phyloP scores from a whole-genome alignment of 768 basidiomycete species.

The Boletus rufocinnamomeus region DNA sequence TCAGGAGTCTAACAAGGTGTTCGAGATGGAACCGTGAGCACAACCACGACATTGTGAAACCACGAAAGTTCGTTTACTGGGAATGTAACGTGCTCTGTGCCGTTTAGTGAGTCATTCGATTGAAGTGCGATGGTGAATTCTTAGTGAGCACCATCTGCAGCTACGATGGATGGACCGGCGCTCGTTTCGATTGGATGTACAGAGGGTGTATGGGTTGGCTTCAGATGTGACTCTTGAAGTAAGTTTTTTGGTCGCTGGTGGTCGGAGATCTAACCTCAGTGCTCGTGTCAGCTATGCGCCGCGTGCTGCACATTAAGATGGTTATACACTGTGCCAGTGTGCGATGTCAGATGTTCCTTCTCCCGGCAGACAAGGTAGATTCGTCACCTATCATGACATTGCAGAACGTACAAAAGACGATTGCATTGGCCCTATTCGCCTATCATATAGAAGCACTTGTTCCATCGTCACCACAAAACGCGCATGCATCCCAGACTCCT shows the following conservation, averaged over 20 bases:
- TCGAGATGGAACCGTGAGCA: slow-evolving; percentile 79
- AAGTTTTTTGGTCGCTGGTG: slow-evolving; percentile 8
- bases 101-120: slow-evolving; percentile 63
- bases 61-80: slow-evolving; percentile 74
- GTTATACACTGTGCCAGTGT: slow-evolving; percentile 95
- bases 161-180: slow-evolving; percentile 78
- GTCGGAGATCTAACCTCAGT: slow-evolving; percentile 9
- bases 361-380: slow-evolving; percentile 84
- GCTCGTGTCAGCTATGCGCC: slow-evolving; percentile 69
- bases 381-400: background rate
- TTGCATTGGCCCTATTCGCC: slow-evolving; percentile 74
- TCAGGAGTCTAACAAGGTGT: slow-evolving; percentile 92
- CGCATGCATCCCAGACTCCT: slow-evolving; percentile 73
- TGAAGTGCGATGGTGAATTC: background rate
- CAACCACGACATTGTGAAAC: slow-evolving; percentile 54
- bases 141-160: slow-evolving; percentile 40
- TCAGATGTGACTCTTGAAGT: slow-evolving; percentile 87
- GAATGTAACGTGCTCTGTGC: slow-evolving; percentile 93
- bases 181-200: slow-evolving; percentile 93
- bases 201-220: slow-evolving; percentile 95
- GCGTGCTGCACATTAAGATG: slow-evolving; percentile 89
- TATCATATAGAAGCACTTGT: slow-evolving; percentile 97
- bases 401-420: background rate
- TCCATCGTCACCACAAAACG: slow-evolving; percentile 73
- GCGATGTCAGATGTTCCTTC: slow-evolving; percentile 96